Evolutionary conservation across 495 filamentous ascomycete genomes (phyloP), one percentile per base, ranked within the genome.

Genomic region (Lasiosphaeriaceae sp.): DNA sequence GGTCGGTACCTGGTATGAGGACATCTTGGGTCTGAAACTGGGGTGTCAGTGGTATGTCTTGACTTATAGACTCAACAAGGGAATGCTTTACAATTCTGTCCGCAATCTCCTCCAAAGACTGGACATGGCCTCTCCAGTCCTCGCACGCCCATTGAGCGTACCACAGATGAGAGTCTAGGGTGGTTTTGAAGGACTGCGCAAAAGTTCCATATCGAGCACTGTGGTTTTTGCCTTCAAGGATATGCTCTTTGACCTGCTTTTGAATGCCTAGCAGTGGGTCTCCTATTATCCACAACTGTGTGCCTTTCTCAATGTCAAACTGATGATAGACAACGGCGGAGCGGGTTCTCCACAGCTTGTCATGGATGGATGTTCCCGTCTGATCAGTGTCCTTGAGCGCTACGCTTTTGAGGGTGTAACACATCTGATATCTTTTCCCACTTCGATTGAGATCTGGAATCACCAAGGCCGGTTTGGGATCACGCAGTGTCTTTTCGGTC

Each of bases 121-220:
- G 51, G 24, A 54, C 39, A 17, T 44, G 51, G 34, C 51, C 43
- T 19, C 51, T 43, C 51, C 51, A 54, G 4, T 44, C 51, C 23
- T 54, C 51, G 16, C 17, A 23, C 19, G 51, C 51, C 51, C 51
- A 54, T 44, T 45, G 51, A n/a, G 35, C 17, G 19, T 54, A 54
- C n/a, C 26, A 35, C n/a, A 54, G 35, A 11, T 44, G 12, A 35
- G 44, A 44, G 20, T 54, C 35, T 19, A 54, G 19, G 21, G 34
- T 54, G 35, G 51, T 23, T 8, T 54, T 54, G 39, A 54, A 54
- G 1, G 51, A 26, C 35, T 54, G 34, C 9, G 20, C 9, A 22
- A 23, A 17, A 1, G 51, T 54, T 7, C 37, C 37, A 26, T 44
- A 54, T 24, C 51, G 35, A 8, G 51, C 34, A 26, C 7, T 14